Base-by-base conservation (phyloP, 1,284 basidiomycete genomes). In the Acaromyces ingoldii region DNA sequence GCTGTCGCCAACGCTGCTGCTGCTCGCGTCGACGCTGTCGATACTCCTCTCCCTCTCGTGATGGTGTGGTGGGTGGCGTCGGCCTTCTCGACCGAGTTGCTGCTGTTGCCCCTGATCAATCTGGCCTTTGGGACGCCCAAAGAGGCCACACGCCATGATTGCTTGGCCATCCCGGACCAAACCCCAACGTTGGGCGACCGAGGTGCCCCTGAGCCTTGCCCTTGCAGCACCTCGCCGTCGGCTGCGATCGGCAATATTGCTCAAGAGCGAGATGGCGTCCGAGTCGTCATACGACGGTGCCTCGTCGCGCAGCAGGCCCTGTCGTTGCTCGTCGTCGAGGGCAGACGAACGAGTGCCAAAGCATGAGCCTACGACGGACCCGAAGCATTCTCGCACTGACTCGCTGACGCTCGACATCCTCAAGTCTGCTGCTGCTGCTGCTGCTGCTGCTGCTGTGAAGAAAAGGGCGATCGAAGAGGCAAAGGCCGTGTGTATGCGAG, bases 261-360 rank as follows among this genome's bases (percentile, higher is more conserved):
- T 54, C 24, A 69, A 59, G 15, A 69, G 53, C 13, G 65, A 67
- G 45, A 69, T 69, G 43, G 66, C 66, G 39, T 69, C 66, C 22
- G 58, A 57, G 36, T 69, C 66, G 49, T 68, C 65, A 49, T 59
- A 68, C 5, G 34, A 22, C 5, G 15, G 17, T 42, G n/a, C n/a
- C n/a, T n/a, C n/a, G n/a, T 39, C 48, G 6, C 4, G 21, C 11
- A 47, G 28, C 22, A 47, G 45, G 22, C 26, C 9, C 28, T 47
- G 28, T 17, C 45, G 33, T 22, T n/a, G 15, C 25, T 33, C 45
- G 22, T 47, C 24, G 17, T 7, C 6, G n/a, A n/a, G n/a, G n/a
- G n/a, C n/a, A n/a, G n/a, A n/a, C n/a, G n/a, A n/a, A n/a, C n/a
- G n/a, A n/a, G n/a, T n/a, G n/a, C n/a, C n/a, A n/a, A n/a, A n/a